Base-by-base conservation (phyloP, 805 yeast species). In the Nakazawaea molendinolei region DNA sequence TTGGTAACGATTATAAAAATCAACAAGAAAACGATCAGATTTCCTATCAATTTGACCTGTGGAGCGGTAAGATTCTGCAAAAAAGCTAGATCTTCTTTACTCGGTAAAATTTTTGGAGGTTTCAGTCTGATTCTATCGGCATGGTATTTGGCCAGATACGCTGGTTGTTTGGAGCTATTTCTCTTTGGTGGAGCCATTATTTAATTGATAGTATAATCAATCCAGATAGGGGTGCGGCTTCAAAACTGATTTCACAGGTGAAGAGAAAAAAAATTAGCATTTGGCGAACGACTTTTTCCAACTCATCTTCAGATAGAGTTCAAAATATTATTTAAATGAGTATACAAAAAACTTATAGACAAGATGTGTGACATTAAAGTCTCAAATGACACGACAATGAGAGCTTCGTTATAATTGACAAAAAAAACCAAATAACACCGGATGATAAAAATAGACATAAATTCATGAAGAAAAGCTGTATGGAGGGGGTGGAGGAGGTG, bases 401-500 rank as follows among this genome's bases (percentile, higher is more conserved):
- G n/a, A n/a, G n/a, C n/a, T n/a, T n/a, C n/a, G n/a, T n/a, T n/a
- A n/a, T n/a, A n/a, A n/a, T n/a, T n/a, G n/a, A n/a, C n/a, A 22
- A 22, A 22, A 8, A 8, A 22, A 22, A 22, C 8, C 10, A 22
- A 22, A 22, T 22, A 8, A 22, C 12, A 12, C 8, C 8, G n/a
- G n/a, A n/a, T n/a, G n/a, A n/a, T n/a, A n/a, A 6, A 28, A 8
- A 28, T 14, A 8, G 14, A 8, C 13, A 28, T 28, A 9, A 8
- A 28, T 28, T 12, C 8, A 28, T 8, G 19, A 29, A 16, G 9
- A 21, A 15, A 31, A 14, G 5, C 17, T 8, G 13, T 31, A 31
- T 12, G 39, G 39, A 1, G 37, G 37, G 3, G 39, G 35, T 12
- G 34, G 34, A 15, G 36, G 28, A 8, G 26, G 29, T 18, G 36